phyloP scores from a whole-genome alignment of 2,329 filamentous ascomycete species.

The Ilyonectria destructans region DNA sequence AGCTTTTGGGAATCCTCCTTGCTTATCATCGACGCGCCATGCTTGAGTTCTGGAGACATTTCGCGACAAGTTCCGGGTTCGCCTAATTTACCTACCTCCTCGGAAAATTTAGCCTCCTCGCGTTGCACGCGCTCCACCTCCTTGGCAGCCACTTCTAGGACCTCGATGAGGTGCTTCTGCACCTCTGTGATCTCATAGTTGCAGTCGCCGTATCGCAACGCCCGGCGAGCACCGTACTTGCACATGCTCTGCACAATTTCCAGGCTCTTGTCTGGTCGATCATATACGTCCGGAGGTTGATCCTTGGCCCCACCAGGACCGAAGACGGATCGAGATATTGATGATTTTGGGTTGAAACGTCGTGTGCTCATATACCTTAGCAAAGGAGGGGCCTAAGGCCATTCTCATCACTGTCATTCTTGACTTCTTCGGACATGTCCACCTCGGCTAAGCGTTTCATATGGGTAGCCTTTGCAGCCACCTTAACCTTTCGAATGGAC shows the following conservation, averaged over 20 bases:
- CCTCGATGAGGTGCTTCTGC: constrained; percentile 74
- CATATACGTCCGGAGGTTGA: constrained; percentile 70
- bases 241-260: constrained; percentile 87
- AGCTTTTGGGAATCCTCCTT: constrained; percentile 50
- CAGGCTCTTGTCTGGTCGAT: constrained; percentile 83
- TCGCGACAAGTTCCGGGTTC: constrained; percentile 68
- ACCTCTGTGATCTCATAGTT: constrained; percentile 82
- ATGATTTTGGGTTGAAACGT: constrained; percentile 52
- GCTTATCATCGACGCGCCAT: constrained; percentile 40
- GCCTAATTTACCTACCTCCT: constrained; percentile 56
- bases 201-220: constrained; percentile 90
- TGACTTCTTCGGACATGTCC: constrained; percentile 69
- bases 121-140: constrained; percentile 72
- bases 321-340: constrained; percentile 47
- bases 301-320: constrained; percentile 44
- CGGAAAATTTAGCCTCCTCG: constrained; percentile 65
- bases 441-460: constrained; percentile 74
- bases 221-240: constrained; percentile 90
- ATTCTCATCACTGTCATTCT: constrained; percentile 57
- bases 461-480: constrained; percentile 82
- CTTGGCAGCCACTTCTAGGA: constrained; percentile 73
- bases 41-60: constrained; percentile 51
- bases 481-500: constrained; percentile 88
- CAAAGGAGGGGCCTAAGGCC: constrained; percentile 55
- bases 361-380: constrained; percentile 59